Evolutionary conservation across 2,329 filamentous ascomycete species (phyloP).

Genomic region (Teratosphaeriaceae sp.): DNA sequence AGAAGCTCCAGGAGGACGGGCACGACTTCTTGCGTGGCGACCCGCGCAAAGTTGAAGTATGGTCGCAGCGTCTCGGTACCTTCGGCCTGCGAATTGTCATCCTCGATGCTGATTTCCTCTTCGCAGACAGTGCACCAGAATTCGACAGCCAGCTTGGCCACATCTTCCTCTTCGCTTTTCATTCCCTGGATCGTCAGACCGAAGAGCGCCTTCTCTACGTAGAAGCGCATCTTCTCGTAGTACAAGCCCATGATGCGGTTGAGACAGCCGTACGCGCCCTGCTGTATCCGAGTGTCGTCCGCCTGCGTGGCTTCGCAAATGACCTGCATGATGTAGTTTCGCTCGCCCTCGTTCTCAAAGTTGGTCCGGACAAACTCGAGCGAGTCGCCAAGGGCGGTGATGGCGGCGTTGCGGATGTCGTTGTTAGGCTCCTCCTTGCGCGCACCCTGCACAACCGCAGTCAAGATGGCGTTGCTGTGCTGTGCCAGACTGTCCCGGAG

Average conservation of each 20-base stretch:
- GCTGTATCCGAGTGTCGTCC: constrained; percentile 82
- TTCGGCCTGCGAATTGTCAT: constrained; percentile 75
- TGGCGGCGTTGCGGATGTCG: constrained; percentile 87
- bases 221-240: constrained; percentile 99
- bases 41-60: constrained; percentile 91
- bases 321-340: constrained; percentile 99
- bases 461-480: constrained; percentile 96
- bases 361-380: constrained; percentile 97
- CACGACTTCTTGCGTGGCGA: constrained; percentile 89
- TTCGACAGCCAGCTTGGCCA: constrained; percentile 94
- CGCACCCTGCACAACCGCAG: constrained; percentile 93
- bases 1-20: constrained; percentile 83
- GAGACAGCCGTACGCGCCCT: constrained; percentile 91
- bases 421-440: constrained; percentile 90
- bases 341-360: constrained; percentile 98
- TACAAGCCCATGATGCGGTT: constrained; percentile 99
- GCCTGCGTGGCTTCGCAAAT: constrained; percentile 98
- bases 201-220: constrained; percentile 99
- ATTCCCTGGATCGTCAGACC: constrained; percentile 96
- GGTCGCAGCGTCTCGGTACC: constrained; percentile 75
- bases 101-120: constrained; percentile 95
- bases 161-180: constrained; percentile 97
- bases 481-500: constrained; percentile 71
- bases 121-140: constrained; percentile 99
- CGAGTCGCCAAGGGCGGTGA: constrained; percentile 89